Evolutionary conservation across 352 stramenopile species (phyloP), one percentile per base, ranked within the genome.

Genomic region (Pythium volutum): DNA sequence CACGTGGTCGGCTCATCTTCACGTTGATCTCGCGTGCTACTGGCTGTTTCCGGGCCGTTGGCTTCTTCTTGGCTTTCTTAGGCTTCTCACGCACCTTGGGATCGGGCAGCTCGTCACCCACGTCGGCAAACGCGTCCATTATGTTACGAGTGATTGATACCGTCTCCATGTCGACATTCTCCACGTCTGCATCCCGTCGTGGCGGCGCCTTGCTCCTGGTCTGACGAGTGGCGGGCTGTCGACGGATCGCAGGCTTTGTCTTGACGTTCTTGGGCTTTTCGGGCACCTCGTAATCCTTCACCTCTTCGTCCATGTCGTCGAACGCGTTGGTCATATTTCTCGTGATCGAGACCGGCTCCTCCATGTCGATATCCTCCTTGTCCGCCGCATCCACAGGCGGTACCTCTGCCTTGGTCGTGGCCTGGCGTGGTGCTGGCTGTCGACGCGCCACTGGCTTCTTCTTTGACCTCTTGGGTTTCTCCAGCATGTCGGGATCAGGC

Each of bases 261-360:
- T 6, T 47, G 8, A 23, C 8, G 11, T 47, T 51, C 43, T 55
- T 64, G 23, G 58, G 48, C 42, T 54, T 51, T 5, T 49, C 43
- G 33, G 42, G 12, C 3, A 18, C 25, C 3, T 23, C 4, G 8
- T 20, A 6, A 33, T 26, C 16, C 1, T 42, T 31, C 3, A 55
- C 5, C n/a, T 22, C 50, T 0, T 47, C 50, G 45, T 57, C 52
- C 15, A 55, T 57, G 15, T 52, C 51, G 4, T 23, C 45, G 11
- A 67, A 67, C 16, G 22, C 60, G n/a, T 62, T 43, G 45, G 58
- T 67, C 22, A 66, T 66, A 25, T 60, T 60, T 46, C 43, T 60
- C 6, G 59, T 33, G 5, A 67, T 51, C 2, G 41, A 52, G 4
- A 42, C 0, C 9, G 20, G 29, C 6, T 62, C 55, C 20, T 48